Base-by-base conservation (phyloP, 1,284 basidiomycete genomes). In the Ustilago loliicola region DNA sequence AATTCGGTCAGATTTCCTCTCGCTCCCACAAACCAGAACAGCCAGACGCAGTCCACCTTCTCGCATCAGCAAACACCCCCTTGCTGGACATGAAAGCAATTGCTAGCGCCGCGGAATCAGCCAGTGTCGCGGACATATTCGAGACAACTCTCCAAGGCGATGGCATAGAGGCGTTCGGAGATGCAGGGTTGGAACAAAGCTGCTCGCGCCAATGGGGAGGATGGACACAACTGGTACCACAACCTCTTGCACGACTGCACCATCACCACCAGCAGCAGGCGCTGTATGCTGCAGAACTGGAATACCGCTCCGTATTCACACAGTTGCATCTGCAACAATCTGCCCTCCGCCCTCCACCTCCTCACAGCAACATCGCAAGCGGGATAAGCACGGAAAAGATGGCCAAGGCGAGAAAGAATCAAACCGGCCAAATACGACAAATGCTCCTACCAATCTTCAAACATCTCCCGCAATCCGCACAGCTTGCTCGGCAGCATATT, bases 1-100 rank as follows among this genome's bases (percentile, higher is more conserved):
- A 93, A 86, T 87, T 92, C 76, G 84, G 85, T 6, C 63, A 62
- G 15, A 53, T 59, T 13, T 47, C 58, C 10, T 58, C 21, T 19
- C 6, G 29, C 27, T 2, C 32, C 23, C 1, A 7, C 9, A n/a
- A n/a, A n/a, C 4, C 29, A 40, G n/a, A 42, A 34, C 19, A 27
- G 10, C 13, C 15, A 10, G 54, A 56, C 17, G 36, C 23, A 23
- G 54, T 56, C 2, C 25, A 32, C 21, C 15, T 13, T 11, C 48
- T 40, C 32, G 34, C 36, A 10, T 11, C 40, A 27, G 15, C 40
- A 2, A n/a, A 15, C 23, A 40, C 34, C 0, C 8, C 21, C n/a
- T n/a, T n/a, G 11, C n/a, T 32, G 15, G 61, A 60, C n/a, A 48
- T 61, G 42, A 52, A 34, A 15, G 34, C 55, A 0, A 5, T 72